Base-by-base conservation (phyloP, 2,329 filamentous ascomycete genomes). In the Sarocladium strictum region DNA sequence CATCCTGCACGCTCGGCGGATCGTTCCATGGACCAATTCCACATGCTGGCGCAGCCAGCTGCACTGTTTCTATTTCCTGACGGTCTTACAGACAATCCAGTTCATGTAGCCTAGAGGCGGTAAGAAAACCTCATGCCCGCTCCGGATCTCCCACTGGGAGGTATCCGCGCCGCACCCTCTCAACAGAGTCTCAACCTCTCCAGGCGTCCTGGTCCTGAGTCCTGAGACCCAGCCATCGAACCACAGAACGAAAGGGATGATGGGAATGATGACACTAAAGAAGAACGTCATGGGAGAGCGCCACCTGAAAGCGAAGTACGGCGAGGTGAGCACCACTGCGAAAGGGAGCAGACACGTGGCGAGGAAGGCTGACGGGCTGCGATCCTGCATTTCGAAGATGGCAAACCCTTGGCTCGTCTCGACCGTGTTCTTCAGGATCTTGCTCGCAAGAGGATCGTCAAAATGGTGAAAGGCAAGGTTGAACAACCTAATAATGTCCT, bases 401-500 rank as follows among this genome's bases (percentile, higher is more conserved):
- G 78, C 85, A 61, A 90, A 85, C 0, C 81, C 86, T 58, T 87
- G 78, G 53, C 81, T 79, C 0, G 80, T 87, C 60, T 81, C 74
- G 35, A 89, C 67, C 0, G 85, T 86, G 64, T 87, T 83, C 53
- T 73, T 74, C 29, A 92, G 65, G 27, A 90, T 85, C 9, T 75
- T 73, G 24, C 66, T 70, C 1, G 85, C 87, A 17, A 84, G 68
- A 3, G 70, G 69, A 62, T 90, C 84, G 58, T 84, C 78, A 60
- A 91, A 91, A 69, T 91, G 87, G 67, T 91, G 88, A 63, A 92
- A 92, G 1, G 86, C 81, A 2, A 90, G 74, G 64, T 86, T 88
- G 67, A 88, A 91, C 51, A 90, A 70, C 3, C 87, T 76, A 64
- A 90, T 86, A 21, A 88, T 78, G 63, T 76, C 78, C 50, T 72